Percentiles rank a stretch among this genome's conserved stretches.
Conservation (phyloP, 2,329 filamentous ascomycete genomes). For the Zymoseptoria crescenta region DNA sequence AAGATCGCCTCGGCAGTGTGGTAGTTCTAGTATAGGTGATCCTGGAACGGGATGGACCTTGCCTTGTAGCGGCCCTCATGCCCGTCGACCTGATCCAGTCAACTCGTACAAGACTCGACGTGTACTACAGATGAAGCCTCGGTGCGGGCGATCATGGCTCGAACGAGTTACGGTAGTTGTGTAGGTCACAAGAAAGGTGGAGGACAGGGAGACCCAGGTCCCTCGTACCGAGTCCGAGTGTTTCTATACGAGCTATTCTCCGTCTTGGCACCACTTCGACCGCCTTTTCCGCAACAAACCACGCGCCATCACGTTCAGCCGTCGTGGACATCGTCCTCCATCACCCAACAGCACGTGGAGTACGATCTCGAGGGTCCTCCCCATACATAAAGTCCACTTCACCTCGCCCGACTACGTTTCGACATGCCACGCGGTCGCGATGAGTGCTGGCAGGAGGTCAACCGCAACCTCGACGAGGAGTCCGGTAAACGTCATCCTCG, state of each 20-base stretch:
- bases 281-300: background rate
- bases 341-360: background rate
- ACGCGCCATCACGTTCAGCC: background rate
- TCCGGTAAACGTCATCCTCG: conserved; percentile 21
- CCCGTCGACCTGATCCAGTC: too few relatives aligned
- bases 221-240: background rate
- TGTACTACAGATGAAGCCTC: background rate
- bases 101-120: background rate
- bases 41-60: too few relatives aligned
- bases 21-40: too few relatives aligned
- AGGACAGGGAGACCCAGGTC: background rate
- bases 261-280: background rate
- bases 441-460: conserved; percentile 21
- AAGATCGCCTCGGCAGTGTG: too few relatives aligned
- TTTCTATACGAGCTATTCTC: too few relatives aligned
- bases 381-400: background rate
- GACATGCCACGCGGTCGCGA: conserved; percentile 19
- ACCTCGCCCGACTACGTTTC: background rate
- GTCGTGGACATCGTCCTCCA: background rate
- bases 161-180: background rate
- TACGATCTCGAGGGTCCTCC: background rate
- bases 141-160: background rate
- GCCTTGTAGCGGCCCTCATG: too few relatives aligned
- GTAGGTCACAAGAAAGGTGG: background rate
- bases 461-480: conserved; percentile 17